These are phyloP conservation scores for Aspergillus pseudoviridinutans DNA, from an alignment of 2,329 filamentous ascomycete genomes.

Conservation along the genomic window DNA sequence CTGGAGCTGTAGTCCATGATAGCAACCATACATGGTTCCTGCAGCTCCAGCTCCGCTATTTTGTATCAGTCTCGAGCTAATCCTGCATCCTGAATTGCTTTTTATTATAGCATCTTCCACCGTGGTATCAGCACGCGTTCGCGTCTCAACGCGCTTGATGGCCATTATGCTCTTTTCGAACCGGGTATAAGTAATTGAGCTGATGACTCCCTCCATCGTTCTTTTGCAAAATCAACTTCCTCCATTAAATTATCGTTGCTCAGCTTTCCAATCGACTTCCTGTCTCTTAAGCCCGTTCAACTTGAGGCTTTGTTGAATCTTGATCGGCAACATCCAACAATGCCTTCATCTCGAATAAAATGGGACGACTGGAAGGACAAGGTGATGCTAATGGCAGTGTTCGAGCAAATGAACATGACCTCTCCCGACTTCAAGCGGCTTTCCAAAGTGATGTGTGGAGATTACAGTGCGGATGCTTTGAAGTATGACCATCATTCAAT, in stretches of 20 bases:
- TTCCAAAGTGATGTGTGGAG: conserved; percentile 2
- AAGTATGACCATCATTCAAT: not conserved
- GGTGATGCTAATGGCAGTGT: conserved; percentile 8
- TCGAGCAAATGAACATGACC: conserved; percentile 4
- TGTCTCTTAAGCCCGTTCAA: not conserved
- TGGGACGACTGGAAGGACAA: conserved; percentile 10
- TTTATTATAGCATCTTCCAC: not conserved
- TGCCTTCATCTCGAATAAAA: not conserved
- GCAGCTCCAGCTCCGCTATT: not conserved
- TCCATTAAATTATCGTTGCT: not conserved
- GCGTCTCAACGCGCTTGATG: not conserved
- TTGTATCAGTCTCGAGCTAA: not conserved
- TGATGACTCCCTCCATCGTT: not conserved
- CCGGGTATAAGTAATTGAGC: not conserved
- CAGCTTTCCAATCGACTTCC: not conserved
- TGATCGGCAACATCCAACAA: not conserved
- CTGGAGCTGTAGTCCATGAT: not conserved
- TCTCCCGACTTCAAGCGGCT: conserved; percentile 4
- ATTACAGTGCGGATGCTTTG: conserved; percentile 1
- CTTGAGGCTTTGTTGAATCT: not conserved
- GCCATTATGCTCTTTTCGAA: not conserved
- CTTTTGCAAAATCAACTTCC: not conserved
- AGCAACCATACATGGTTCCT: not conserved
- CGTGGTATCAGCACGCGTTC: not conserved
- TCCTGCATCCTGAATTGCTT: not conserved